Evolutionary conservation across 371 early-diverging fungal genomes (phyloP).

Genomic region (Mucor mucedo): DNA sequence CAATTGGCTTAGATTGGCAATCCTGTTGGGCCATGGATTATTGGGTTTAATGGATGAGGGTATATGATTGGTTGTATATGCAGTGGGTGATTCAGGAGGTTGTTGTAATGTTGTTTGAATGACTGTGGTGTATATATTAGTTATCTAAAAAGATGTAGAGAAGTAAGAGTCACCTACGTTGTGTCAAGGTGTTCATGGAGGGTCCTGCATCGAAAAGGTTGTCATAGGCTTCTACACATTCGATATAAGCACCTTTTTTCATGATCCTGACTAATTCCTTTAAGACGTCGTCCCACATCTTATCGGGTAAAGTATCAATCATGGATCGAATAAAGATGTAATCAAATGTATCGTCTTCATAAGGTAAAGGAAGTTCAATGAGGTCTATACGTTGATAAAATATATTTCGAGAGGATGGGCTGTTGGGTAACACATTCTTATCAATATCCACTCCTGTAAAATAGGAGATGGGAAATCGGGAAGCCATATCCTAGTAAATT

Average conservation of each 20-base stretch:
- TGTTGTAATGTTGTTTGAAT: conserved; percentile 17
- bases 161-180: conserved; percentile 22
- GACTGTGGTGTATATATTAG: conserved; percentile 2
- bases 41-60: neutral
- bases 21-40: conserved; percentile 49
- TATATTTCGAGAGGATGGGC: conserved; percentile 29
- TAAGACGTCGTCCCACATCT: conserved; percentile 43
- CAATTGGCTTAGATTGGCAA: conserved; percentile 39
- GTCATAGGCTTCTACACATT: conserved; percentile 52
- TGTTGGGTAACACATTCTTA: conserved; percentile 40
- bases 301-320: conserved; percentile 44
- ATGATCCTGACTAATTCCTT: conserved; percentile 45
- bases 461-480: conserved; percentile 42
- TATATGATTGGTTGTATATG: neutral
- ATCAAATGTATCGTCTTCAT: conserved; percentile 47
- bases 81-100: conserved; percentile 18
- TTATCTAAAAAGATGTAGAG: neutral
- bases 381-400: conserved; percentile 43
- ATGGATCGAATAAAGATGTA: conserved; percentile 51
- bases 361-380: conserved; percentile 45
- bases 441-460: conserved; percentile 52
- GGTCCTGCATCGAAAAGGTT: conserved; percentile 51
- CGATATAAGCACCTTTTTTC: conserved; percentile 54
- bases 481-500: conserved; percentile 45
- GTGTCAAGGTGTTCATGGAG: conserved; percentile 40